Base-by-base conservation (phyloP, 2,329 filamentous ascomycete genomes). In the Xylaria polymorpha region DNA sequence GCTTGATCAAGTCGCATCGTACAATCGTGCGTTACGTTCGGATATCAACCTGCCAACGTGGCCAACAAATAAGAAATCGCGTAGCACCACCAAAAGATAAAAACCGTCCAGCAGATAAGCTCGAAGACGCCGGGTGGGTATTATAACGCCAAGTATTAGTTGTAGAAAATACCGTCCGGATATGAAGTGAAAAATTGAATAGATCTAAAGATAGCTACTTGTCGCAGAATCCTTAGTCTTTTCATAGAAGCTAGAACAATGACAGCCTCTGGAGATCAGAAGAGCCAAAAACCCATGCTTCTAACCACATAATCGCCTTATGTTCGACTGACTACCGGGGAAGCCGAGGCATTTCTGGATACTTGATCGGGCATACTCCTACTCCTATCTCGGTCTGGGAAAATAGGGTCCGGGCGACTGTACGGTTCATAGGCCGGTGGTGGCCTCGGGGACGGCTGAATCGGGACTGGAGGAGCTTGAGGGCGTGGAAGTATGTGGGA, bases 321-420 rank as follows among this genome's bases (percentile, higher is more conserved):
- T 68, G 64, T 75, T 68, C 76, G 74, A 74, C 73, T 77, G 43
- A 72, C 71, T 66, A 77, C 74, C 22, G 77, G 74, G n/a, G 76
- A 73, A 67, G 75, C 74, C 41, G 75, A 71, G 10, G 74, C 61
- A 39, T 74, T 72, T 62, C 76, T 76, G 8, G 74, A 48, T 51
- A 74, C 65, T 56, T 75, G 76, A 64, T 79, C 77, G 43, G 76
- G 71, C 37, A 74, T 77, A 59, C 72, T 76, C 58, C 75, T 72
- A 29, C 74, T 73, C 68, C 78, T 75, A 48, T 79, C 77, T 73
- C 78, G 72, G 63, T 78, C 73, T 32, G 77, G 77, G 44, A 79
- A 79, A 61, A 79, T 79, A 25, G 78, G 78, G 66, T 79, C 78
- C 57, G 74, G 67, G 9, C 66, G 64, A 20, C 76, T 74, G 50